Base-by-base conservation (phyloP, 768 basidiomycete genomes). In the Mrakia gelida region DNA sequence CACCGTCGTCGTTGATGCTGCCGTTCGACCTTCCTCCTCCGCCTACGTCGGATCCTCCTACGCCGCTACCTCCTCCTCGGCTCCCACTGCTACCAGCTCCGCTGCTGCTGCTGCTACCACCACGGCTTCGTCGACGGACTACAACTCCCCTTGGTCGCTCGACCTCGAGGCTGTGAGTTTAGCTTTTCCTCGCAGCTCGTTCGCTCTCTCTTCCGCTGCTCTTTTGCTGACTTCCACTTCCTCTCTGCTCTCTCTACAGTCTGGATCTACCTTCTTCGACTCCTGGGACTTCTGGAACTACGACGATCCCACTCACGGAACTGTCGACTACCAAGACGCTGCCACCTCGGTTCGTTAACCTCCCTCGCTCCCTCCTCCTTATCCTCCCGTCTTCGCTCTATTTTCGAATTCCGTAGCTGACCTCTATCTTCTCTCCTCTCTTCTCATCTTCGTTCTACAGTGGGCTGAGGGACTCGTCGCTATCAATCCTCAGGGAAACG, bases 181-280 rank as follows among this genome's bases (percentile, higher is more conserved):
- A 10, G 9, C 45, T 45, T 30, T 26, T 72, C 32, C 77, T 75
- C 70, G 21, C 81, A 79, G 76, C 67, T 79, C 38, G 18, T 34
- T 78, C 45, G 45, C 45, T 45, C 45, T 32, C 21, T 68, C 63
- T 52, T 23, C 56, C 16, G 41, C 38, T n/a, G 79, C 62, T 32
- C 21, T 70, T 52, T 41, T 15, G 38, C 61, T 65, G 41, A 28
- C 68, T 70, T 63, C 52, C 11, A 23, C 45, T 71, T 54, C 10
- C 5, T 34, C 21, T 65, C 70, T 41, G 34, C 49, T 87, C 54
- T 56, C 90, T 80, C 54, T 67, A 74, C 65, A 80, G 82, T 75
- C 77, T 71, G 94, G 93, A 28, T 86, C 85, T 70, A 87, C 86
- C 61, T 97, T 97, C 86, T 96, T 95, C 79, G 86, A 92, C 82